phyloP scores from a whole-genome alignment of 73 alveolate genomes.

The Tetrahymena borealis region DNA sequence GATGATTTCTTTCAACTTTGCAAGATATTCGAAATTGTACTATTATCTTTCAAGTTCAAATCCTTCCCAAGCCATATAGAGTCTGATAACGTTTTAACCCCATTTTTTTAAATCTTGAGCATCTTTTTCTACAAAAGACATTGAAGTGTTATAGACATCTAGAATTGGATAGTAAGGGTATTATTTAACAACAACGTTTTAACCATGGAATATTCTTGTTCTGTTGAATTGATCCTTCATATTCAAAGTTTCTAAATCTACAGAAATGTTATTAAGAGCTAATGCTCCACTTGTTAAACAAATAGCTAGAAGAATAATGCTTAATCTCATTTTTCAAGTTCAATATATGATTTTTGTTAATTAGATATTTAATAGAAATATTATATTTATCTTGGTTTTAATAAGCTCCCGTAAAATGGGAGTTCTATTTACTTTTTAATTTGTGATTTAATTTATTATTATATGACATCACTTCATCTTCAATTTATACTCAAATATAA shows the following conservation, averaged over 20 bases:
- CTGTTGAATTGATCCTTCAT: neutral
- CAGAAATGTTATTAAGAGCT: neutral
- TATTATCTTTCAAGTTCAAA: conserved; percentile 75
- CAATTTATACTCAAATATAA: too few species aligned
- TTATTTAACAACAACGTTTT: neutral
- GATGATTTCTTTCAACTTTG: conserved; percentile 63
- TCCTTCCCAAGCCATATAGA: conserved; percentile 91
- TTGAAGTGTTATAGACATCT: neutral
- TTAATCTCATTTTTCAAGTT: neutral
- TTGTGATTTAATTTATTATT: neutral
- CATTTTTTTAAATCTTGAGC: conserved; percentile 15
- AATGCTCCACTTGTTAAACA: neutral
- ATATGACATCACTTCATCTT: neutral
- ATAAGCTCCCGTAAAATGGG: too few species aligned
- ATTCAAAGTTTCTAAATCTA: neutral
- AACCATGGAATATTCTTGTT: neutral
- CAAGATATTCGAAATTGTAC: conserved; percentile 74
- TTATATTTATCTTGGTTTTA: too few species aligned
- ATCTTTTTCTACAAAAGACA: neutral
- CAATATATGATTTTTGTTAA: too few species aligned
- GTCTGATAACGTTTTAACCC: conserved; percentile 78
- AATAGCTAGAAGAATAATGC: neutral
- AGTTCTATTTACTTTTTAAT: too few species aligned
- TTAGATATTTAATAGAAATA: too few species aligned
- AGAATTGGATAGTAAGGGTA: neutral